phyloP scores from a whole-genome alignment of 2,329 filamentous ascomycete genomes.

The Ophiosphaerella narmari region DNA sequence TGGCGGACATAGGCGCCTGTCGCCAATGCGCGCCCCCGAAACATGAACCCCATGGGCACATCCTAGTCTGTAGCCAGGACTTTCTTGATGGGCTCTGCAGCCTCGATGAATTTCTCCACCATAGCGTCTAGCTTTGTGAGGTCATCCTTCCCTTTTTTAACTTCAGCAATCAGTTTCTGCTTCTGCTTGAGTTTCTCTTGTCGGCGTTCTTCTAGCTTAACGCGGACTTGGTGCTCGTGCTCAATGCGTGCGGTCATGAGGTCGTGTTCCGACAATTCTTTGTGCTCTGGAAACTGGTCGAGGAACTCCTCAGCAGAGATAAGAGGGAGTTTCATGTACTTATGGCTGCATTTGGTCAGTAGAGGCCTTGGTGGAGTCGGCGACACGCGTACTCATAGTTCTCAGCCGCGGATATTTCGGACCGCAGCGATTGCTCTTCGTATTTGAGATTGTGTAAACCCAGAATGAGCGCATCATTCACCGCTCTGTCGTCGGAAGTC shows the following conservation, averaged over 20 bases:
- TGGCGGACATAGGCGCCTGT: background rate
- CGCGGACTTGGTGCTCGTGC: conserved; percentile 83
- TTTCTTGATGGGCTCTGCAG: conserved; percentile 85
- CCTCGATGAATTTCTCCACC: conserved; percentile 91
- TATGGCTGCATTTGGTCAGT: conserved; percentile 64
- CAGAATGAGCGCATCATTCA: conserved; percentile 89
- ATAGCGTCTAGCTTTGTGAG: conserved; percentile 89
- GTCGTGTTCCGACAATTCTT: conserved; percentile 73
- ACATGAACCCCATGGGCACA: background rate
- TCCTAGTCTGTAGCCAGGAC: conserved; percentile 74
- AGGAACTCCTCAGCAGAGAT: conserved; percentile 85
- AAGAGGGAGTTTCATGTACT: conserved; percentile 83
- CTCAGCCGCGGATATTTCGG: conserved; percentile 89
- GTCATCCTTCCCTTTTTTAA: conserved; percentile 93
- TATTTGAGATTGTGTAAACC: conserved; percentile 96
- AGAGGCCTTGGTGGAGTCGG: background rate
- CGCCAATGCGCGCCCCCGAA: background rate
- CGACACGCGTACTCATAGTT: conserved; percentile 75
- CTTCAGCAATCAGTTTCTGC: conserved; percentile 71
- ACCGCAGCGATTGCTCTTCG: conserved; percentile 86
- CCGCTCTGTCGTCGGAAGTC: conserved; percentile 84
- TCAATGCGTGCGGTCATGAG: conserved; percentile 90
- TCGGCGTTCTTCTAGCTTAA: conserved; percentile 82
- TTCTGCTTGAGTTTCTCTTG: conserved; percentile 67
- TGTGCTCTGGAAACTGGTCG: conserved; percentile 72